Percentiles rank a stretch among this genome's conserved stretches.
phyloP scores from a whole-genome alignment of 2,329 filamentous ascomycete genomes.

The Penicillium sp. region DNA sequence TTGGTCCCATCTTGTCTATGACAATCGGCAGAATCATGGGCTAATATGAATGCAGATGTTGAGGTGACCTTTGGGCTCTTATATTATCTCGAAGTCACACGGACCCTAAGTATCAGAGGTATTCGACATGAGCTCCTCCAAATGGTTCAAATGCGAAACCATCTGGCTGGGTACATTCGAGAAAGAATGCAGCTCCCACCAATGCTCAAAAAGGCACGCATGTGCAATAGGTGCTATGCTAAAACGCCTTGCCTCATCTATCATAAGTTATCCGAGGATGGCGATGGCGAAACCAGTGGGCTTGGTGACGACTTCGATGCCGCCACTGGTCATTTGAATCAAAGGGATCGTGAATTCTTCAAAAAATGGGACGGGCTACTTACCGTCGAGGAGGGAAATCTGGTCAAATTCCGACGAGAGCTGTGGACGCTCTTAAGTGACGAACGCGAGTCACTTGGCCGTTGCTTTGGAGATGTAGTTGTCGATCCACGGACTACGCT shows the following conservation, averaged over 20 bases:
- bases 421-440: slow-evolving; percentile 92
- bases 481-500: slow-evolving; percentile 70
- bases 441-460: slow-evolving; percentile 79
- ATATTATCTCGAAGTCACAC: slow-evolving; percentile 90
- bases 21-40: neutral
- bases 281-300: slow-evolving; percentile 72
- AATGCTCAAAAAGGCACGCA: slow-evolving; percentile 75
- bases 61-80: slow-evolving; percentile 84
- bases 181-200: slow-evolving; percentile 76
- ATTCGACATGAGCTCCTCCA: slow-evolving; percentile 83
- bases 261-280: slow-evolving; percentile 81
- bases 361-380: slow-evolving; percentile 89
- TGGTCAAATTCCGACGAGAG: slow-evolving; percentile 78
- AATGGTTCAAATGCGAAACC: slow-evolving; percentile 95
- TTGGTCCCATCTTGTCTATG: too few species aligned
- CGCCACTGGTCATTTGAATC: slow-evolving; percentile 68
- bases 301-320: slow-evolving; percentile 78
- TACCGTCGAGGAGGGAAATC: slow-evolving; percentile 89
- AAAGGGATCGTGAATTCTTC: slow-evolving; percentile 74
- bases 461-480: slow-evolving; percentile 83
- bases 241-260: slow-evolving; percentile 84
- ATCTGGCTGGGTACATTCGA: slow-evolving; percentile 76
- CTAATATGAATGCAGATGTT: slow-evolving; percentile 54
- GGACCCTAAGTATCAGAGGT: slow-evolving; percentile 76
- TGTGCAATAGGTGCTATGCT: slow-evolving; percentile 83